These are phyloP conservation scores for Ceratocystis huliohia DNA, from an alignment of 2,329 filamentous ascomycete species.

Conservation along the genomic window DNA sequence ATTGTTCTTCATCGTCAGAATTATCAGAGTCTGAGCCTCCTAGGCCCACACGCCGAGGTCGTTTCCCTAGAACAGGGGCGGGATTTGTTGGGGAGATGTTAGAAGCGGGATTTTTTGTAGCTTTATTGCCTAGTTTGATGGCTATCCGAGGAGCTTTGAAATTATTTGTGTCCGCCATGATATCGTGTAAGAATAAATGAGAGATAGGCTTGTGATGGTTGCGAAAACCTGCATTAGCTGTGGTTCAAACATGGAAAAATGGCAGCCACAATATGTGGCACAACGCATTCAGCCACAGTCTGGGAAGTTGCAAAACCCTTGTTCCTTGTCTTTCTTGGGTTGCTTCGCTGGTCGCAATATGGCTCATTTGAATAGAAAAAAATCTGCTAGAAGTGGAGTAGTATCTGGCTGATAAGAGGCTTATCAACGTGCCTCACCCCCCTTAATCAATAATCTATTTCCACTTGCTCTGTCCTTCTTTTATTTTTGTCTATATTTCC, in stretches of 20 bases:
- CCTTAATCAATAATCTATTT: background rate
- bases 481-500: constrained; percentile 5
- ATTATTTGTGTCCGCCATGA: constrained; percentile 9
- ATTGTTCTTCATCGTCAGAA: constrained; percentile 16
- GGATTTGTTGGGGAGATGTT: constrained; percentile 10
- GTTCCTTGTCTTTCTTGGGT: background rate
- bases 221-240: background rate
- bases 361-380: constrained; percentile 16
- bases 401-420: constrained; percentile 11
- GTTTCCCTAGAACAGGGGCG: constrained; percentile 21
- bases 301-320: background rate
- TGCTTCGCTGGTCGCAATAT: background rate
- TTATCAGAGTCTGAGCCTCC: constrained; percentile 21
- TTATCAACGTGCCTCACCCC: constrained; percentile 17
- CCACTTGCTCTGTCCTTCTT: constrained; percentile 11
- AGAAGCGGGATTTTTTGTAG: constrained; percentile 7
- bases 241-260: background rate
- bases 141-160: constrained; percentile 21
- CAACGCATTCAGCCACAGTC: background rate
- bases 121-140: constrained; percentile 21
- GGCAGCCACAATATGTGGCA: background rate
- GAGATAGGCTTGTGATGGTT: background rate
- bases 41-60: constrained; percentile 17
- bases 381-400: constrained; percentile 19
- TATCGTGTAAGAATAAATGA: background rate